These are phyloP conservation scores for Paramyrothecium sp. DNA, from an alignment of 2,329 filamentous ascomycete genomes.

Conservation along the genomic window DNA sequence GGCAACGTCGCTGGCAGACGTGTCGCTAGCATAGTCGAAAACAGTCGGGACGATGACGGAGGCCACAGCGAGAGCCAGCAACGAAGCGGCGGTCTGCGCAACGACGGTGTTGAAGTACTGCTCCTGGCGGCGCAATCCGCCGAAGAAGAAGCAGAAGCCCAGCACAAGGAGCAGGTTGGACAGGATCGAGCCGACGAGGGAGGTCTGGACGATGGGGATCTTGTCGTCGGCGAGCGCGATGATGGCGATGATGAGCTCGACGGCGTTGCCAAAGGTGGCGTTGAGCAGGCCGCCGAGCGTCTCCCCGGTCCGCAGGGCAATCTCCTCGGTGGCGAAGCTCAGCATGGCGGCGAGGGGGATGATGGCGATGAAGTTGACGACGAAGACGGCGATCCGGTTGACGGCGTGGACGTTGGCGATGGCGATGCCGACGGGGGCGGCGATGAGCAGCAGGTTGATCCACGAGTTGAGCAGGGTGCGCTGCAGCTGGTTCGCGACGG, in stretches of 20 bases:
- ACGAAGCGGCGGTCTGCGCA: slow-evolving; percentile 81
- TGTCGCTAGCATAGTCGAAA: slow-evolving; percentile 58
- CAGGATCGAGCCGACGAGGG: slow-evolving; percentile 85
- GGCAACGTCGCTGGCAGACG: slow-evolving; percentile 49
- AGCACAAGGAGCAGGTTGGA: slow-evolving; percentile 87
- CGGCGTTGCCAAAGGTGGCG: slow-evolving; percentile 89
- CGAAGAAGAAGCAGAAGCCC: slow-evolving; percentile 91
- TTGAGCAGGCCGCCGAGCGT: slow-evolving; percentile 87
- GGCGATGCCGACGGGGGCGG: slow-evolving; percentile 77
- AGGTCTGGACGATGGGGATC: slow-evolving; percentile 87
- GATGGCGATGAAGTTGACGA: slow-evolving; percentile 92
- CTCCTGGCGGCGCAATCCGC: slow-evolving; percentile 73
- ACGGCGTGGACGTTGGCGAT: slow-evolving; percentile 61
- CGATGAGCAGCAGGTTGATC: slow-evolving; percentile 80
- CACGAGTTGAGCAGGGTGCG: slow-evolving; percentile 78
- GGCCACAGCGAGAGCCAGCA: slow-evolving; percentile 76
- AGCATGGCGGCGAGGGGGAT: slow-evolving; percentile 85
- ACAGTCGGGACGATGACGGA: slow-evolving; percentile 88
- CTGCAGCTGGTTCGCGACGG: slow-evolving; percentile 63
- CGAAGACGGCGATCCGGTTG: slow-evolving; percentile 66
- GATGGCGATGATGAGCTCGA: slow-evolving; percentile 85
- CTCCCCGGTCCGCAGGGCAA: slow-evolving; percentile 78
- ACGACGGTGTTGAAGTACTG: slow-evolving; percentile 93
- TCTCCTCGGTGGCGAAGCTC: slow-evolving; percentile 86
- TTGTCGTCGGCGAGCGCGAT: slow-evolving; percentile 74